phyloP scores from a whole-genome alignment of 2,329 filamentous ascomycete species.

The Fusarium neocosmosporiellum region DNA sequence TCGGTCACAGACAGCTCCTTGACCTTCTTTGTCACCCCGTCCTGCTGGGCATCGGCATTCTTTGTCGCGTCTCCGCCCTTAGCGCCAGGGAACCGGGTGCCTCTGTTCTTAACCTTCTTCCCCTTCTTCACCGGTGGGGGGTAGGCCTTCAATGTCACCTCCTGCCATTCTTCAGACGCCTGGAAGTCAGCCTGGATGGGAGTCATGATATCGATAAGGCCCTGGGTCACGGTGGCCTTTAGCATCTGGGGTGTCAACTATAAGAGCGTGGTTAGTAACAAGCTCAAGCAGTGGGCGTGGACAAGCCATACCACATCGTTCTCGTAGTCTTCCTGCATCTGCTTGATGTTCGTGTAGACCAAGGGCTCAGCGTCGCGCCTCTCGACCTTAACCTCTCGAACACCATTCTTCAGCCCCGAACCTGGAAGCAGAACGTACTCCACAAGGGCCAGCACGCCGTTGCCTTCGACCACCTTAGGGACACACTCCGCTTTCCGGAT shows the following conservation, averaged over 20 bases:
- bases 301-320: conserved; percentile 74
- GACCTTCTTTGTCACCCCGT: conserved; percentile 21
- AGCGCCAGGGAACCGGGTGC: conserved; percentile 69
- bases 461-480: conserved; percentile 82
- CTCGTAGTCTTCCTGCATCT: conserved; percentile 83
- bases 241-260: conserved; percentile 83
- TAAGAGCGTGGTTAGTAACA: neutral
- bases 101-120: conserved; percentile 83
- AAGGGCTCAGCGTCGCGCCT: conserved; percentile 79
- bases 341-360: conserved; percentile 79
- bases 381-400: conserved; percentile 74
- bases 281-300: rapidly evolving
- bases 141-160: conserved; percentile 78
- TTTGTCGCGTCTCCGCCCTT: conserved; percentile 18
- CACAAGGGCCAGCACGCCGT: conserved; percentile 87
- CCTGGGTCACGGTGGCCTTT: conserved; percentile 84
- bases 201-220: conserved; percentile 77
- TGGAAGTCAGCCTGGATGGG: conserved; percentile 83
- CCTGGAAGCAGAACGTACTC: conserved; percentile 89
- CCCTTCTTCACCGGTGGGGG: conserved; percentile 77
- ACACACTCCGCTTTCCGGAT: conserved; percentile 85
- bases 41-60: conserved; percentile 1
- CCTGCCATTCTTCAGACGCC: conserved; percentile 80
- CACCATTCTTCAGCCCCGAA: conserved; percentile 67
- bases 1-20: conserved; percentile 29